A percentile compares a stretch with the other conserved stretches of the same genome.
Conservation (phyloP, 2,329 filamentous ascomycete species). For the Pezizomycotina sp. region DNA sequence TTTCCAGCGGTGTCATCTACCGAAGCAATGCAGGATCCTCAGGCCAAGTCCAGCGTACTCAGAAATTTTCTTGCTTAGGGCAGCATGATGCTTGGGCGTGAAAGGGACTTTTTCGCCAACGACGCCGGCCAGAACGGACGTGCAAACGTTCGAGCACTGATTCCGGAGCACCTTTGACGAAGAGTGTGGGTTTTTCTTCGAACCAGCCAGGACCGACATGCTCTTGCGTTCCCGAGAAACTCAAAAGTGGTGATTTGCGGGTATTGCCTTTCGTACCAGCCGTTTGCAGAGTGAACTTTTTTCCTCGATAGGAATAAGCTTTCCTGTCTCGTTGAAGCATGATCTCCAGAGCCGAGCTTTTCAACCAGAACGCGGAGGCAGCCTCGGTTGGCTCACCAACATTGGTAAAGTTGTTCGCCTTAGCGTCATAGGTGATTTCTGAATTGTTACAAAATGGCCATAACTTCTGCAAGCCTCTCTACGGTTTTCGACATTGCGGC, state of each 20-base stretch:
- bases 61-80: slow-evolving; percentile 64
- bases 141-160: slow-evolving; percentile 85
- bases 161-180: slow-evolving; percentile 94
- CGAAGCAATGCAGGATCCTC: slow-evolving; percentile 80
- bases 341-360: slow-evolving; percentile 74
- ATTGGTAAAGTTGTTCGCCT: slow-evolving; percentile 56
- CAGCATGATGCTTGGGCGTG: slow-evolving; percentile 47
- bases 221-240: slow-evolving; percentile 89
- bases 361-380: too few relatives aligned
- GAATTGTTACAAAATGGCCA: slow-evolving; percentile 79
- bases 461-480: slow-evolving; percentile 41
- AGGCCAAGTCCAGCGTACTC: slow-evolving; percentile 85
- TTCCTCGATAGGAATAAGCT: too few relatives aligned
- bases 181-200: slow-evolving; percentile 52
- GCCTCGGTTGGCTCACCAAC: slow-evolving; percentile 94
- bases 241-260: too few relatives aligned
- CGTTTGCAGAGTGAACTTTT: slow-evolving; percentile 16
- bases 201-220: too few relatives aligned
- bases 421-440: slow-evolving; percentile 62
- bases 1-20: slow-evolving; percentile 57
- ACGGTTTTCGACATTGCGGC: slow-evolving; percentile 46
- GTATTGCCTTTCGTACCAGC: slow-evolving; percentile 52
- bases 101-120: slow-evolving; percentile 63
- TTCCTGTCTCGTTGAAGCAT: slow-evolving; percentile 58
- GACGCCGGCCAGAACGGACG: slow-evolving; percentile 59